Conservation (phyloP, 148 eudicot genomes). For the Cornus controversa region DNA sequence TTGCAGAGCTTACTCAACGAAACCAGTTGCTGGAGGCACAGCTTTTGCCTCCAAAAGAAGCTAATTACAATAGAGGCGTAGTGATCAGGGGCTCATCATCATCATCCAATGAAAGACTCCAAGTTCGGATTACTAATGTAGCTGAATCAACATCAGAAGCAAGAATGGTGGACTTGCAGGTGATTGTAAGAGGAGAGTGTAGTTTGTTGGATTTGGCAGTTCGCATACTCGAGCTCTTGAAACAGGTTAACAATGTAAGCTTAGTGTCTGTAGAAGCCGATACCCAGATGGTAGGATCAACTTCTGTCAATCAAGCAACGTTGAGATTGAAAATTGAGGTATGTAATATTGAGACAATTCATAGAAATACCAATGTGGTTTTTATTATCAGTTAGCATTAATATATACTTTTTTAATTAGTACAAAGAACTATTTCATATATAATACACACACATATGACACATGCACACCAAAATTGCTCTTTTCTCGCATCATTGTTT, state of each 20-base stretch:
- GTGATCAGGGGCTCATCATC: slow-evolving; percentile 3
- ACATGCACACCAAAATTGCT: neutral
- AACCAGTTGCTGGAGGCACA: slow-evolving; percentile 49
- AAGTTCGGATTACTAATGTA: slow-evolving; percentile 32
- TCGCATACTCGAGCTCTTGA: slow-evolving; percentile 53
- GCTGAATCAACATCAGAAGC: slow-evolving; percentile 48
- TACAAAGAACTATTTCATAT: neutral
- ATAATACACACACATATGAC: neutral
- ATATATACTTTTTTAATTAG: neutral
- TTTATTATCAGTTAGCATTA: neutral
- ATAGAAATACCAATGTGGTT: neutral
- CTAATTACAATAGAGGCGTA: neutral
- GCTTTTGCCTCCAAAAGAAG: slow-evolving; percentile 7
- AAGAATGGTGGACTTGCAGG: slow-evolving; percentile 47
- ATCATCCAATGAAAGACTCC: slow-evolving; percentile 20
- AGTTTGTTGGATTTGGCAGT: slow-evolving; percentile 48
- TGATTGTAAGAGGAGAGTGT: slow-evolving; percentile 38
- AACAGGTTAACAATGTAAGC: slow-evolving; percentile 33
- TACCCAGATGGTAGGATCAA: slow-evolving; percentile 22
- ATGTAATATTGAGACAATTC: slow-evolving; percentile 6
- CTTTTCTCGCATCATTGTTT: neutral
- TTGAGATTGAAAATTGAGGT: slow-evolving; percentile 77
- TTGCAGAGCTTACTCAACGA: slow-evolving; percentile 45
- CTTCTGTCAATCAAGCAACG: slow-evolving; percentile 23
- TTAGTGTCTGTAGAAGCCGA: slow-evolving; percentile 55